Evolutionary conservation across 139 green algal genomes (phyloP), one percentile per base, ranked within the genome.

Genomic region (Yamagishiella unicocca): DNA sequence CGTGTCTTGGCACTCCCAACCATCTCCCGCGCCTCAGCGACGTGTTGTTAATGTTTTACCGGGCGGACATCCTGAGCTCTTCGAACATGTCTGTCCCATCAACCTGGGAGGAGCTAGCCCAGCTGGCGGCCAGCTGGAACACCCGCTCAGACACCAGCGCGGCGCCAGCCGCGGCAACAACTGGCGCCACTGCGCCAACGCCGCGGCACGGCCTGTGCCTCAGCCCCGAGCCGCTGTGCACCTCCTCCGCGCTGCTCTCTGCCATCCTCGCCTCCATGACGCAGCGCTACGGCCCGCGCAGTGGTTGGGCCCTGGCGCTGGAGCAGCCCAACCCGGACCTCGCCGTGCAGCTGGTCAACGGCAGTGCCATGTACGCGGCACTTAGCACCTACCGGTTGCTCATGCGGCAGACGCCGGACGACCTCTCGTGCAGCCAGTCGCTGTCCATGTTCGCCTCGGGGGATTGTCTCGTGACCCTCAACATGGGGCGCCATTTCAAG

Each of bases 141-240:
- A 35, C 40, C 38, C 14, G 17, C 45, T 24, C 72, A 22, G 74
- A 31, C 6, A 22, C 46, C 21, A 37, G 46, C 9, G 33, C 21
- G 46, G 46, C 74, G 22, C 22, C 74, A 67, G 53, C 43, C 14
- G 61, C 42, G 9, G 29, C 61, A 14, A 1, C 58, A 54, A 10
- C 78, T 12, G n/a, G n/a, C 25, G 27, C 24, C 19, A 55, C 6
- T 1, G 25, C 64, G 33, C 80, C 78, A 4, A 1, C 25, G 33
- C 80, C 80, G 27, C 62, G 5, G 8, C 27, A 86, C 45, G 80
- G 58, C 21, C 42, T 86, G 55, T 86, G 80, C 64, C 80, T 86
- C 1, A 86, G 70, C 43, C 33, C 71, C 61, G 80, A 62, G 4
- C 43, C 21, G 2, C 0, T 31, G 24, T 86, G 80, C 80, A 54